Evolutionary conservation across 192 early-diverging fungal species (phyloP).

Genomic region (Podila verticillata): DNA sequence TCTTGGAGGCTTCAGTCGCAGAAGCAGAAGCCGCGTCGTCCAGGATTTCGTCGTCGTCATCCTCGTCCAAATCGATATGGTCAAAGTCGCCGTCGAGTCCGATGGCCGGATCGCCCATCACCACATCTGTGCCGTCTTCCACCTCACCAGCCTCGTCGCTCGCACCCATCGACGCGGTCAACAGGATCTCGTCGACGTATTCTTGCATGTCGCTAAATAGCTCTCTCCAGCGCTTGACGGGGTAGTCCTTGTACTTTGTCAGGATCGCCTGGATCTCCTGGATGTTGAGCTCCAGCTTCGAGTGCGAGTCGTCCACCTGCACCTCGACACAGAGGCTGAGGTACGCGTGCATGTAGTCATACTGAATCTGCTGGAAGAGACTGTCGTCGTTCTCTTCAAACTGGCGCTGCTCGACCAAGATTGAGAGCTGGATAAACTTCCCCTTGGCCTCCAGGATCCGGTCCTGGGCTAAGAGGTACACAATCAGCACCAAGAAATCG

Average conservation of each 20-base stretch:
- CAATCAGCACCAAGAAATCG: constrained; percentile 48
- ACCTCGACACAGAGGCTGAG: constrained; percentile 53
- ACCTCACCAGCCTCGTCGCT: neutral
- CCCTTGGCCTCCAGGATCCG: constrained; percentile 54
- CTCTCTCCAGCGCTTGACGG: constrained; percentile 51
- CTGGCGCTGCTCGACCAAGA: constrained; percentile 12
- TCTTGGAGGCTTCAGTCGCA: neutral
- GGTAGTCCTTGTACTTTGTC: constrained; percentile 47
- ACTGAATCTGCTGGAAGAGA: constrained; percentile 45
- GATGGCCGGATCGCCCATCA: neutral
- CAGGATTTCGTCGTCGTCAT: neutral
- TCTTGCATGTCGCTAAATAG: constrained; percentile 51
- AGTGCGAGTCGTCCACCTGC: constrained; percentile 11
- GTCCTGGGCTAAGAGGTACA: constrained; percentile 60
- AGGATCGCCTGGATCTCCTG: constrained; percentile 22
- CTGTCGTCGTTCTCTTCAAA: constrained; percentile 4
- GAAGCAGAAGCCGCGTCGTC: neutral
- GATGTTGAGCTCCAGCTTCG: constrained; percentile 16
- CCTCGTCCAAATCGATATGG: neutral
- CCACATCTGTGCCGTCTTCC: neutral
- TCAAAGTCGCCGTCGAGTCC: neutral
- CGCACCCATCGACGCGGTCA: neutral
- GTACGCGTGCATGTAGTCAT: constrained; percentile 57
- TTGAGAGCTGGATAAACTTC: constrained; percentile 11
- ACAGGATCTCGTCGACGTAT: constrained; percentile 44